Percentiles rank a stretch among this genome's conserved stretches.
phyloP scores from a whole-genome alignment of 2,329 filamentous ascomycete species.

The Aplosporella prunicola region DNA sequence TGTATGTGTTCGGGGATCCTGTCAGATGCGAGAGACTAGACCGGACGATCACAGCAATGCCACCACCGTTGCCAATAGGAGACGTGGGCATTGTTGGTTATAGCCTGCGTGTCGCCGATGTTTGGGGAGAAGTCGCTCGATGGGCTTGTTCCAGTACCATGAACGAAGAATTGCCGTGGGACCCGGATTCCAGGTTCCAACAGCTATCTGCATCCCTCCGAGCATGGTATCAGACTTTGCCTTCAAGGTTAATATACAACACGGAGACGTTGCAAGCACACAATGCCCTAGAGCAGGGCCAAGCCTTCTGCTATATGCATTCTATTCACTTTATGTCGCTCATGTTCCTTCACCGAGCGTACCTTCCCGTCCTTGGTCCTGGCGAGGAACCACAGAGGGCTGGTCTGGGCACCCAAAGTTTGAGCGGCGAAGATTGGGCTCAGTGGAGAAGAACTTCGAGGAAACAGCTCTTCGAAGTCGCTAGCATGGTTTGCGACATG shows the following conservation, averaged over 20 bases:
- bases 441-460: slow-evolving; percentile 29
- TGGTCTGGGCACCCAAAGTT: neutral
- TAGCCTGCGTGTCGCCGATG: slow-evolving; percentile 31
- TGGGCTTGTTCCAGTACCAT: slow-evolving; percentile 31
- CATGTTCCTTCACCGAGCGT: slow-evolving; percentile 34
- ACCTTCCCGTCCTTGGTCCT: slow-evolving; percentile 29
- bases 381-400: slow-evolving; percentile 15
- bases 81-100: slow-evolving; percentile 31
- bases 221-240: slow-evolving; percentile 27
- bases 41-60: slow-evolving; percentile 22
- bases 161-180: slow-evolving; percentile 29
- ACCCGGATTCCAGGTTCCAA: slow-evolving; percentile 26
- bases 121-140: slow-evolving; percentile 33
- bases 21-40: slow-evolving; percentile 27
- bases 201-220: slow-evolving; percentile 26
- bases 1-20: slow-evolving; percentile 31
- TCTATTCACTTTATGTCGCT: slow-evolving; percentile 33
- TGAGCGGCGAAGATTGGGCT: slow-evolving; percentile 22
- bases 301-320: slow-evolving; percentile 34
- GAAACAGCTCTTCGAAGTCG: slow-evolving; percentile 27
- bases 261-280: slow-evolving; percentile 30
- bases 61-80: slow-evolving; percentile 20
- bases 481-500: slow-evolving; percentile 31
- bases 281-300: slow-evolving; percentile 33
- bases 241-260: slow-evolving; percentile 27